Percentiles rank a stretch among this genome's conserved stretches.
phyloP scores from a whole-genome alignment of 345 rosid species.

The Xanthoceras sorbifolium region DNA sequence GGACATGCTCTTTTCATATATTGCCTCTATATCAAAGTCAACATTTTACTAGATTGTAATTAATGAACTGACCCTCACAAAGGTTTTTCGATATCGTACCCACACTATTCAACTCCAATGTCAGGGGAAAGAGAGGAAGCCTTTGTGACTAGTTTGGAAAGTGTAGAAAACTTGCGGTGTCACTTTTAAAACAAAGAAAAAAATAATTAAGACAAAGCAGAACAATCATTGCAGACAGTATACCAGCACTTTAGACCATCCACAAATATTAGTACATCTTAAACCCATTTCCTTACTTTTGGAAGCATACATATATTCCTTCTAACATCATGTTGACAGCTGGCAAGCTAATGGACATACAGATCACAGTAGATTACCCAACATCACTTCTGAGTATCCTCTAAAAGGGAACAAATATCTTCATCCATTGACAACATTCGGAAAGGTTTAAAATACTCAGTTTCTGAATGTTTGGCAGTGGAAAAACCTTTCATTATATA shows the following conservation, averaged over 20 bases:
- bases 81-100: background rate
- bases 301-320: no score
- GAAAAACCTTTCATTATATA: background rate
- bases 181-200: background rate
- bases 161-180: background rate
- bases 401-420: background rate
- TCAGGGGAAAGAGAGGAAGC: background rate
- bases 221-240: background rate
- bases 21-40: background rate
- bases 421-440: background rate
- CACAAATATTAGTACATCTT: background rate
- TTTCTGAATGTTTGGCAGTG: background rate
- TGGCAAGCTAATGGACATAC: background rate
- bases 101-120: background rate
- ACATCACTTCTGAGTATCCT: background rate
- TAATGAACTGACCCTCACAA: background rate
- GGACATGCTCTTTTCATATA: background rate
- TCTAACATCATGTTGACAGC: background rate
- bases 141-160: background rate
- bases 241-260: background rate
- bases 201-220: background rate
- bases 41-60: background rate
- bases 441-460: background rate
- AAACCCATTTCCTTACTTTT: background rate
- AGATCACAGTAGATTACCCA: background rate